These are phyloP conservation scores for Arabidopsis lyrata DNA, from an alignment of 441 rosid genomes.

Conservation along the genomic window DNA sequence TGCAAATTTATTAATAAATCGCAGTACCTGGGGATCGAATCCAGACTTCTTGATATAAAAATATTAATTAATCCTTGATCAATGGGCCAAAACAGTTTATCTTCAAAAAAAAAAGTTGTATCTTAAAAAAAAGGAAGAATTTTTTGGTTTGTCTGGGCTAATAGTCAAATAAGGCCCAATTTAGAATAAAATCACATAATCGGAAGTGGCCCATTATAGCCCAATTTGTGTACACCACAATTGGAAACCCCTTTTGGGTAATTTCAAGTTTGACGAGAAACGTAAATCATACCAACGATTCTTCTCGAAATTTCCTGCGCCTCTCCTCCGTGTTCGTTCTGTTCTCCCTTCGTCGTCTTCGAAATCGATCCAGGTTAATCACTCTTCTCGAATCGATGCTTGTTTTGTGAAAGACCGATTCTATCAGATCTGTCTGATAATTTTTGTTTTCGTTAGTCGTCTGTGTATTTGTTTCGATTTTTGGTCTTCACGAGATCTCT, in stretches of 20 bases:
- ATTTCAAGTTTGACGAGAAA: not conserved
- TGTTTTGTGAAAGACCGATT: not conserved
- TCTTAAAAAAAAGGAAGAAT: too few relatives aligned
- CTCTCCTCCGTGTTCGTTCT: constrained; percentile 27
- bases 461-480: not conserved
- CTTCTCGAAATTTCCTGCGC: constrained; percentile 11
- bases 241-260: not conserved
- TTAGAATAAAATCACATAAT: not conserved
- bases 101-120: too few relatives aligned
- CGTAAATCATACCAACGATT: constrained; percentile 1
- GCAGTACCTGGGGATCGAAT: too few relatives aligned
- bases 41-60: too few relatives aligned
- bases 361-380: constrained; percentile 33
- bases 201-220: not conserved
- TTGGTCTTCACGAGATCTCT: constrained; percentile 22
- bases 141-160: too few relatives aligned
- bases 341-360: constrained; percentile 32
- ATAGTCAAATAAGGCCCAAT: not conserved
- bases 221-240: not conserved
- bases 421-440: constrained; percentile 17
- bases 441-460: not conserved
- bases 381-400: not conserved
- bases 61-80: too few relatives aligned
- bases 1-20: too few relatives aligned
- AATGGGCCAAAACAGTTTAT: too few relatives aligned